phyloP scores from a whole-genome alignment of 2,329 filamentous ascomycete genomes.

The Colletotrichum sp. region DNA sequence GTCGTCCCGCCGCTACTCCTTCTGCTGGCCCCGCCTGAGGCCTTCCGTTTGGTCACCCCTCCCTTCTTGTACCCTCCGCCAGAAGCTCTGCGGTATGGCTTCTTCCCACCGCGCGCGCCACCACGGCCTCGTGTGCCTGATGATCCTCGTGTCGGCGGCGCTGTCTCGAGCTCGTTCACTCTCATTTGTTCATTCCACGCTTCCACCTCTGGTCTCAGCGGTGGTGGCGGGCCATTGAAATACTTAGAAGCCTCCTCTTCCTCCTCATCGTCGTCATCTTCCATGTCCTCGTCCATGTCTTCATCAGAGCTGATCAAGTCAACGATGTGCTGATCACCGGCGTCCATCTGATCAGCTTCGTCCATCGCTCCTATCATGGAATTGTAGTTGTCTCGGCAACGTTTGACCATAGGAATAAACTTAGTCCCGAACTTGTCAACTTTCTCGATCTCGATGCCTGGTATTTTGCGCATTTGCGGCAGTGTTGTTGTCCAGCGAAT shows the following conservation, averaged over 20 bases:
- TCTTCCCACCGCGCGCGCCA: slow-evolving; percentile 29
- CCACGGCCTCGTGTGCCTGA: slow-evolving; percentile 22
- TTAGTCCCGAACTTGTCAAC: slow-evolving; percentile 65
- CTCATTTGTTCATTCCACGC: slow-evolving; percentile 28
- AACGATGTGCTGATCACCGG: slow-evolving; percentile 49
- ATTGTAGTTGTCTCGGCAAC: slow-evolving; percentile 50
- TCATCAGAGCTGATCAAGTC: slow-evolving; percentile 58
- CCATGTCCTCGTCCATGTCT: slow-evolving; percentile 36
- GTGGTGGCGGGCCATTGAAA: slow-evolving; percentile 37
- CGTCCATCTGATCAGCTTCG: slow-evolving; percentile 15
- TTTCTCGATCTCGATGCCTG: slow-evolving; percentile 66
- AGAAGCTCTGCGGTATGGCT: slow-evolving; percentile 7
- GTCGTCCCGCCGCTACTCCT: slow-evolving; percentile 6
- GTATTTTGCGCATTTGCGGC: slow-evolving; percentile 67
- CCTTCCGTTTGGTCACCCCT: slow-evolving; percentile 23
- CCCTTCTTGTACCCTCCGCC: slow-evolving; percentile 8
- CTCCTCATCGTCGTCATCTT: slow-evolving; percentile 41
- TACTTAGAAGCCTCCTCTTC: slow-evolving; percentile 53
- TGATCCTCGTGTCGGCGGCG: slow-evolving; percentile 21
- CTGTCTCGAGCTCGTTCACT: slow-evolving; percentile 32
- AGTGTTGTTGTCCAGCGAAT: slow-evolving; percentile 68
- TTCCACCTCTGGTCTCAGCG: slow-evolving; percentile 23
- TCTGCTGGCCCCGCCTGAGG: slow-evolving; percentile 13
- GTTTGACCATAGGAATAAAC: slow-evolving; percentile 64
- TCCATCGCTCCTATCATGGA: slow-evolving; percentile 50